These are phyloP conservation scores for Fraxinus ornus DNA, from an alignment of 305 asterid genomes.

Conservation along the genomic window DNA sequence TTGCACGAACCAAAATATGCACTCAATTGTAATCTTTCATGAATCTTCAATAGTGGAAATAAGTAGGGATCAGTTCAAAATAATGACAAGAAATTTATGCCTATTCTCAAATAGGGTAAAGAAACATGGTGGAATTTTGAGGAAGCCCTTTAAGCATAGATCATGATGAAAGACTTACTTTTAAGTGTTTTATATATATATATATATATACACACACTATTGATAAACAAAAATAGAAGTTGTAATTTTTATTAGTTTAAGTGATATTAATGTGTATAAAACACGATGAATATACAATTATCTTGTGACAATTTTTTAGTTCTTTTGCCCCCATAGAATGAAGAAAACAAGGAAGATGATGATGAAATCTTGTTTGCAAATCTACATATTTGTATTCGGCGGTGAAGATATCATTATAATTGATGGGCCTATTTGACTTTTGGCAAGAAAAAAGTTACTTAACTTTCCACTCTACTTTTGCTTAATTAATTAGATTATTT, in stretches of 20 bases:
- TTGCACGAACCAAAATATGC: not conserved
- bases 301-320: too few relatives aligned
- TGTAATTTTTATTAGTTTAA: too few relatives aligned
- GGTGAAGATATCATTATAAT: constrained; percentile 24
- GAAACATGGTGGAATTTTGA: not conserved
- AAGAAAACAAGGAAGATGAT: constrained; percentile 50
- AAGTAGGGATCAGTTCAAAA: constrained; percentile 24
- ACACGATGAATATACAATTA: too few relatives aligned
- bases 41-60: constrained; percentile 36
- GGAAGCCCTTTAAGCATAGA: not conserved
- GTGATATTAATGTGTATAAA: too few relatives aligned
- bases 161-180: not conserved
- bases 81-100: constrained; percentile 18
- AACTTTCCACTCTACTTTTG: constrained; percentile 60
- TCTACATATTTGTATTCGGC: constrained; percentile 34
- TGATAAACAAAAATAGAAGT: too few relatives aligned
- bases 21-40: constrained; percentile 38
- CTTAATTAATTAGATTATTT: constrained; percentile 17
- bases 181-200: too few relatives aligned
- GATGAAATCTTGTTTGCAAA: constrained; percentile 71
- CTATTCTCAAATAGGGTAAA: not conserved
- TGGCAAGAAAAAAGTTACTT: constrained; percentile 64
- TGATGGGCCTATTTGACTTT: constrained; percentile 76
- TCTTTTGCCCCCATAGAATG: not conserved
- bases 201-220: too few relatives aligned